A percentile compares a stretch with the other conserved stretches of the same genome.
These are phyloP conservation scores for Halenospora varia DNA, from an alignment of 495 filamentous ascomycete genomes.

Conservation along the genomic window DNA sequence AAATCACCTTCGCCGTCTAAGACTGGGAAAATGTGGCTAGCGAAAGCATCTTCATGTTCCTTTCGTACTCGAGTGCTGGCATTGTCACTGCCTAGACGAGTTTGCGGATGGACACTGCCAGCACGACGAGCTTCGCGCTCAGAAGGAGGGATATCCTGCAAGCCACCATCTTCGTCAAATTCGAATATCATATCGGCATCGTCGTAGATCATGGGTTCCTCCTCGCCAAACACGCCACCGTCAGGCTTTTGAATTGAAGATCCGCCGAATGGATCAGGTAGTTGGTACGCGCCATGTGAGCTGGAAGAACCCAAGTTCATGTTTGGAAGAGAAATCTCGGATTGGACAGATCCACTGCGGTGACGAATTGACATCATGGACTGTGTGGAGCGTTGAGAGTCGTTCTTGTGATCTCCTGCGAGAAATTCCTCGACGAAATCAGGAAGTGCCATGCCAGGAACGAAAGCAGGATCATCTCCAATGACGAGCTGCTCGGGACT, in stretches of 20 bases:
- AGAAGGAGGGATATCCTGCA: slow-evolving; percentile 21
- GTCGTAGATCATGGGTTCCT: slow-evolving; percentile 21
- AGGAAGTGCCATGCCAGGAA: slow-evolving; percentile 61
- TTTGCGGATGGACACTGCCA: slow-evolving; percentile 4
- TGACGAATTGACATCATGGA: slow-evolving; percentile 31
- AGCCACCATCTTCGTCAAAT: slow-evolving; percentile 29
- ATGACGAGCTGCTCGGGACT: slow-evolving; percentile 80
- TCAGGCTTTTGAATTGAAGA: slow-evolving; percentile 14
- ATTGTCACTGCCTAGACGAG: slow-evolving; percentile 33
- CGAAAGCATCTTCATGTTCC: slow-evolving; percentile 34
- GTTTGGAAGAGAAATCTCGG: slow-evolving; percentile 16
- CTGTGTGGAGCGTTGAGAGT: slow-evolving; percentile 33
- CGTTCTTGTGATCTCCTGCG: slow-evolving; percentile 23
- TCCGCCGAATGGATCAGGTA: slow-evolving; percentile 22
- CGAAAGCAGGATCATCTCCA: slow-evolving; percentile 80
- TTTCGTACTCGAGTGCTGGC: slow-evolving; percentile 35
- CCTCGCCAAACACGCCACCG: slow-evolving; percentile 14
- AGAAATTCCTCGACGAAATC: slow-evolving; percentile 54
- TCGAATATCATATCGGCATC: slow-evolving; percentile 29
- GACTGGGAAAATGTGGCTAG: slow-evolving; percentile 24
- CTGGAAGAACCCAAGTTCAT: slow-evolving; percentile 26
- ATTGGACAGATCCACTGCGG: slow-evolving; percentile 24
- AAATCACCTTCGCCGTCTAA: slow-evolving; percentile 19
- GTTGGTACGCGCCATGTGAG: slow-evolving; percentile 18
- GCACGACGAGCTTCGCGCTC: slow-evolving; percentile 15